A percentile compares a stretch with the other conserved stretches of the same genome.
phyloP scores from a whole-genome alignment of 2,329 filamentous ascomycete species.

The Eutypella sp. region DNA sequence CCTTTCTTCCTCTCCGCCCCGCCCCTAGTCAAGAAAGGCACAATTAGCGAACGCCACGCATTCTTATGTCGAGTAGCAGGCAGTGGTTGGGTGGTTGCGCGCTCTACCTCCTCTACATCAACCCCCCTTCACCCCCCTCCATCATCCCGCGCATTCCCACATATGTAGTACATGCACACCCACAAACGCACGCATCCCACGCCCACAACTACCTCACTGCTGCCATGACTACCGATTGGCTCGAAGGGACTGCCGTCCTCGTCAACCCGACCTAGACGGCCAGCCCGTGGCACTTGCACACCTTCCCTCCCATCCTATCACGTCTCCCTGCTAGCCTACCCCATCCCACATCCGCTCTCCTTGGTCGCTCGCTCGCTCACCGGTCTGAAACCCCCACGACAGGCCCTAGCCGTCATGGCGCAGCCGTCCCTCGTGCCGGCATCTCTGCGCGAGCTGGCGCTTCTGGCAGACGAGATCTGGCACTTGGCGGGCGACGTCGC shows the following conservation, averaged over 20 bases:
- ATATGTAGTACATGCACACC: neutral
- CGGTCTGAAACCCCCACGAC: neutral
- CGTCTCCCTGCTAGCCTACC: constrained; percentile 1
- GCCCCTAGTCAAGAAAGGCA: neutral
- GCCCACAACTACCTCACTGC: neutral
- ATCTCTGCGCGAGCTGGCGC: constrained; percentile 73
- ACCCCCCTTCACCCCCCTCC: neutral
- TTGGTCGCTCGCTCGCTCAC: neutral
- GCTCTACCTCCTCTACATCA: neutral
- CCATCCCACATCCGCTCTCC: neutral
- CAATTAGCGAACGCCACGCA: neutral
- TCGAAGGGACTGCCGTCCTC: neutral
- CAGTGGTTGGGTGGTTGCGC: too few relatives aligned
- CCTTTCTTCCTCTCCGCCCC: constrained; percentile 2
- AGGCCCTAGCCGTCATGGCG: constrained; percentile 89
- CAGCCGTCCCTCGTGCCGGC: constrained; percentile 71
- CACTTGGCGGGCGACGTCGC: constrained; percentile 76
- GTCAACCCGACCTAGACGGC: neutral
- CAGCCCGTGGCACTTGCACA: neutral
- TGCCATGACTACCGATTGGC: neutral
- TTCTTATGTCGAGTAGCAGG: neutral
- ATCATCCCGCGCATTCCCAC: neutral
- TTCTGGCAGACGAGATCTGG: constrained; percentile 88
- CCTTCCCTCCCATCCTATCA: neutral
- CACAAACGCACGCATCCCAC: neutral